These are phyloP conservation scores for Daldinia vernicosa DNA, from an alignment of 495 filamentous ascomycete genomes.

Conservation along the genomic window DNA sequence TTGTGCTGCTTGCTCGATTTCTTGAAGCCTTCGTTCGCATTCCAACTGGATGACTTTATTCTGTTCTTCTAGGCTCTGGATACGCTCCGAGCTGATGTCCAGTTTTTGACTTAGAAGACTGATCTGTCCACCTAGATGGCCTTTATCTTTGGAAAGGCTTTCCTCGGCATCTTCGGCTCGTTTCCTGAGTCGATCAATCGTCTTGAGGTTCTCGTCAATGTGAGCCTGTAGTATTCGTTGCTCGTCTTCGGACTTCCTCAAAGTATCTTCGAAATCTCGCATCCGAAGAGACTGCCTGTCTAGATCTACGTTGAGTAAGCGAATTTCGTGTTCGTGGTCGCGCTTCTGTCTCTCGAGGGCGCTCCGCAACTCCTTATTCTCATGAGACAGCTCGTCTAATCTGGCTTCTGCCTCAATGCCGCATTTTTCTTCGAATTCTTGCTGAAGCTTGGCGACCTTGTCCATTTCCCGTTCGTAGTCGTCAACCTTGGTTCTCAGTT, in stretches of 20 bases:
- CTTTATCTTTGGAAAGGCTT: slow-evolving; percentile 47
- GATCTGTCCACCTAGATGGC: slow-evolving; percentile 47
- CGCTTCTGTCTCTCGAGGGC: slow-evolving; percentile 43
- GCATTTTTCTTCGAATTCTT: slow-evolving; percentile 44
- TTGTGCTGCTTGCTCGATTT: slow-evolving; percentile 45
- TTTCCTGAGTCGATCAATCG: slow-evolving; percentile 45
- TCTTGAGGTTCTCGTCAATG: slow-evolving; percentile 43
- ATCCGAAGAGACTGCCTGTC: slow-evolving; percentile 35
- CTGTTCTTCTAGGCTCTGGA: slow-evolving; percentile 69
- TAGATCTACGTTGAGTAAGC: slow-evolving; percentile 32
- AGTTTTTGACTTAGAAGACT: slow-evolving; percentile 43
- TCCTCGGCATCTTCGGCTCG: slow-evolving; percentile 47
- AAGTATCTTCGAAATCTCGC: slow-evolving; percentile 31
- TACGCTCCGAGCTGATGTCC: slow-evolving; percentile 49
- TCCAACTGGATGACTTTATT: slow-evolving; percentile 68
- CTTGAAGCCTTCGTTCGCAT: slow-evolving; percentile 49
- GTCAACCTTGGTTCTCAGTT: slow-evolving; percentile 44
- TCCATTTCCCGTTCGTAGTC: slow-evolving; percentile 50
- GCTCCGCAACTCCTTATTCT: slow-evolving; percentile 45
- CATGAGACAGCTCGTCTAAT: slow-evolving; percentile 41
- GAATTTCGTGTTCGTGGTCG: slow-evolving; percentile 44
- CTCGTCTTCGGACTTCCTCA: slow-evolving; percentile 35
- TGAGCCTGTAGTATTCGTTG: slow-evolving; percentile 37
- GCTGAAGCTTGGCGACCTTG: slow-evolving; percentile 43
- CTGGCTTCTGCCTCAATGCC: slow-evolving; percentile 44